Evolutionary conservation across 1,284 basidiomycete genomes (phyloP), one percentile per base, ranked within the genome.

Genomic region (Bondarzewia mesenterica): DNA sequence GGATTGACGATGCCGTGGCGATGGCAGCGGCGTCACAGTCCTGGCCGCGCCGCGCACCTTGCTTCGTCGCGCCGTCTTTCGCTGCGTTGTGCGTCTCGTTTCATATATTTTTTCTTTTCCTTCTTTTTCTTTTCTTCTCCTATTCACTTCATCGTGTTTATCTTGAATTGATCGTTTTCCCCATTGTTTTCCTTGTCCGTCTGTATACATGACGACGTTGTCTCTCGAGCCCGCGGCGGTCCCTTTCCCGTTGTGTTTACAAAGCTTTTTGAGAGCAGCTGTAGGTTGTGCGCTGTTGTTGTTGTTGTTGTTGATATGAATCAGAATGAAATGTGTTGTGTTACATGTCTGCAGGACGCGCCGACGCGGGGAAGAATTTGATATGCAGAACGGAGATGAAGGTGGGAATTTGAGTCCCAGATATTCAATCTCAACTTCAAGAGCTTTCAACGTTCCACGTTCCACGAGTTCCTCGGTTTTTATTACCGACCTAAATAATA

Each of bases 1-100:
- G 71, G 91, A 94, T 69, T 91, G 73, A 82, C 61, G 26, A 20
- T 7, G 23, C 25, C 25, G 42, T 15, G 25, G 15, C 27, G 44
- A 12, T n/a, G 23, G 23, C 25, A 43, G 42, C 22, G 25, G 15
- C 27, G 44, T 23, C n/a, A n/a, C n/a, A n/a, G n/a, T n/a, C n/a
- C 42, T n/a, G 42, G n/a, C 29, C n/a, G 22, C 25, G 21, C n/a
- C 27, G 42, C 42, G 15, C 42, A n/a, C 15, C 12, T 15, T 44
- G 12, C 27, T 32, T 32, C 23, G 16, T 41, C 39, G 14, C 39
- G 16, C 20, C 20, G 7, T 41, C 7, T 7, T 41, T 40, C 8
- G 23, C 39, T 41, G 16, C 15, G 16, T 21, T 14, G 39, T 21
- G 18, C 20, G 22, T 23, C 18, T 32, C 20, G 16, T 41, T 41